Base-by-base conservation (phyloP, 192 early-diverging fungal genomes). In the Spizellomyces sp. region DNA sequence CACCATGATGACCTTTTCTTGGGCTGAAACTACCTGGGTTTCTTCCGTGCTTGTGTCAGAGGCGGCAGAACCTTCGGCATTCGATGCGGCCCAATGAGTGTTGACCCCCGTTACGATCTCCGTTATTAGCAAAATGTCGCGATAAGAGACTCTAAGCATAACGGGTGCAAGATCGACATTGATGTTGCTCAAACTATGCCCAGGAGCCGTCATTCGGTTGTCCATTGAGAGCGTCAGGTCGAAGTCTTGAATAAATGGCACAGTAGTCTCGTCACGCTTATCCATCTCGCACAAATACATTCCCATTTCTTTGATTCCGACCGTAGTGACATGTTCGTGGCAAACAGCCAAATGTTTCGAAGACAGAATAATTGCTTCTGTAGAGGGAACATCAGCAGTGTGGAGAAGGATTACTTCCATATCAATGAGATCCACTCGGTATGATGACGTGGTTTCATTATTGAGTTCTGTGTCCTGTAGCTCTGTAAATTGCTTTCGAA, bases 241-340 rank as follows among this genome's bases (percentile, higher is more conserved):
- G 77, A 96, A 96, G 52, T 92, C 92, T 68, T 98, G 92, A 73
- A 99, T 92, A 54, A 98, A 93, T 7, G 90, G 87, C 19, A 97
- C 74, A 6, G 83, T 82, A 0, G 95, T 93, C 46, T 92, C 90
- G 8, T 89, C 82, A 9, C 92, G 82, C 58, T 86, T 89, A 71
- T 94, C 91, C 87, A 98, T 93, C 9, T 86, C 86, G 84, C 95
- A 98, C 12, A 99, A 82, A 45, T 91, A 92, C 86, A 98, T 93
- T 48, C 94, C 92, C 48, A 95, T 84, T 66, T 93, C 90, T 46
- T 95, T 84, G 56, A 94, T 80, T 19, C 85, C 90, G 8, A 94
- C 58, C 4, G 88, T 90, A 66, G 89, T 88, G 43, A 93, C 82
- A 12, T 88, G 82, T 71, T 95, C 91, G 64, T 94, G 92, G 6